Percentiles rank a stretch among this genome's conserved stretches.
phyloP scores from a whole-genome alignment of 345 rosid genomes.

The Hypericum perforatum region DNA sequence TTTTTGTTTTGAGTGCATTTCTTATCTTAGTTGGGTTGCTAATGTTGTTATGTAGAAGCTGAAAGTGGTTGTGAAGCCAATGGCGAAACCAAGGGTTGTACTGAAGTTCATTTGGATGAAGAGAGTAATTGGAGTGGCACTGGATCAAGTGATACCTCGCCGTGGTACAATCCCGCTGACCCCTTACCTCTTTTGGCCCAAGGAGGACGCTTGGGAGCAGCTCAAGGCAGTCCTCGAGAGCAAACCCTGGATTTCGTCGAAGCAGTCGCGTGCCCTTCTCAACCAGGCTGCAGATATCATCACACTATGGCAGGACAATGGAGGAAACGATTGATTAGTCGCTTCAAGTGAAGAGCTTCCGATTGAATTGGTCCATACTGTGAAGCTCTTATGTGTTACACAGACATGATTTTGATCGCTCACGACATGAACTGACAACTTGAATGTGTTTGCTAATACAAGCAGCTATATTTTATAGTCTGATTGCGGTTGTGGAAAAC shows the following conservation, averaged over 20 bases:
- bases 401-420: no score
- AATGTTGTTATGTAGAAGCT: slow-evolving; percentile 34
- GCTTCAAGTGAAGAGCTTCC: not conserved
- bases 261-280: slow-evolving; percentile 60
- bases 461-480: no score
- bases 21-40: not conserved
- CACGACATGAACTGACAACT: no score
- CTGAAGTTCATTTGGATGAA: slow-evolving; percentile 90
- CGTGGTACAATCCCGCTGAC: slow-evolving; percentile 71
- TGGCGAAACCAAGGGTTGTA: slow-evolving; percentile 62
- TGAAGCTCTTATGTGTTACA: no score
- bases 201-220: slow-evolving; percentile 83
- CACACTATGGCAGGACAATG: slow-evolving; percentile 65
- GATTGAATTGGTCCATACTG: no score
- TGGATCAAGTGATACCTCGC: slow-evolving; percentile 63
- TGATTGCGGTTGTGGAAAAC: no score
- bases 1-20: no score
- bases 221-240: slow-evolving; percentile 63
- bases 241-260: slow-evolving; percentile 77
- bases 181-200: slow-evolving; percentile 85
- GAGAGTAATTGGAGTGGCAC: slow-evolving; percentile 65
- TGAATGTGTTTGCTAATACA: no score
- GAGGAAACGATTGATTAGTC: slow-evolving; percentile 26
- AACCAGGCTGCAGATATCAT: slow-evolving; percentile 82
- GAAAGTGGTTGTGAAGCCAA: slow-evolving; percentile 64